A percentile compares a stretch with the other conserved stretches of the same genome.
phyloP scores from a whole-genome alignment of 257 asterid species.

The Perilla frutescens region DNA sequence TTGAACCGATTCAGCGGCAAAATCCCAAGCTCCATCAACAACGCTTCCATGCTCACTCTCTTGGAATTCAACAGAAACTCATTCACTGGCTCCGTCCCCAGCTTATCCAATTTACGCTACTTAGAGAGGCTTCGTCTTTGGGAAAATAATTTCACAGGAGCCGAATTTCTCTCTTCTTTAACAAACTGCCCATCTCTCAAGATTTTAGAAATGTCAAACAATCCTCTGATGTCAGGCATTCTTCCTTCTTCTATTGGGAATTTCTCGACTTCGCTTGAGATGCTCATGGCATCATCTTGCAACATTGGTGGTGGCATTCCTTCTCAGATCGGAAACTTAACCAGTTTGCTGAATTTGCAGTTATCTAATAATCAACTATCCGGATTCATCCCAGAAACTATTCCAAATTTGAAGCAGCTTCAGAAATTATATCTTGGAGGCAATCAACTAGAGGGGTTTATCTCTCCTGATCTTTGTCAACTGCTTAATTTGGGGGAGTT shows the following conservation, averaged over 20 bases:
- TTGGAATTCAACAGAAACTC: slow-evolving; percentile 36
- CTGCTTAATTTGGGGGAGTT: slow-evolving; percentile 33
- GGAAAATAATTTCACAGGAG: slow-evolving; percentile 45
- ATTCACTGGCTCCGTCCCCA: slow-evolving; percentile 45
- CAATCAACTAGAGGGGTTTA: slow-evolving; percentile 35
- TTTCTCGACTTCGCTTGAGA: slow-evolving; percentile 26
- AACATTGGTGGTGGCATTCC: slow-evolving; percentile 38
- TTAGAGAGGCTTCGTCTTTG: slow-evolving; percentile 31
- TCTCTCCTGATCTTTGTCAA: slow-evolving; percentile 36
- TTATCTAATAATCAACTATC: background rate
- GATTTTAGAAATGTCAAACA: slow-evolving; percentile 7
- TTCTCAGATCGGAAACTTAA: slow-evolving; percentile 34
- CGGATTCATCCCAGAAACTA: slow-evolving; percentile 22
- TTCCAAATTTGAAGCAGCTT: slow-evolving; percentile 1
- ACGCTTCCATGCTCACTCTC: slow-evolving; percentile 38
- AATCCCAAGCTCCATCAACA: slow-evolving; percentile 32
- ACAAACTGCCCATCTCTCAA: slow-evolving; percentile 39
- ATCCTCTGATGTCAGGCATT: slow-evolving; percentile 35
- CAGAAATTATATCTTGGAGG: background rate
- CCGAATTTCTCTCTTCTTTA: slow-evolving; percentile 27
- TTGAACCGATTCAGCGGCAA: slow-evolving; percentile 34
- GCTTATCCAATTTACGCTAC: slow-evolving; percentile 38
- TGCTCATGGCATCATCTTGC: background rate
- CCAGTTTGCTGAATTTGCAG: background rate
- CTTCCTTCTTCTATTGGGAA: slow-evolving; percentile 37